These are phyloP conservation scores for Penicillium decumbens DNA, from an alignment of 2,329 filamentous ascomycete genomes.

Conservation along the genomic window DNA sequence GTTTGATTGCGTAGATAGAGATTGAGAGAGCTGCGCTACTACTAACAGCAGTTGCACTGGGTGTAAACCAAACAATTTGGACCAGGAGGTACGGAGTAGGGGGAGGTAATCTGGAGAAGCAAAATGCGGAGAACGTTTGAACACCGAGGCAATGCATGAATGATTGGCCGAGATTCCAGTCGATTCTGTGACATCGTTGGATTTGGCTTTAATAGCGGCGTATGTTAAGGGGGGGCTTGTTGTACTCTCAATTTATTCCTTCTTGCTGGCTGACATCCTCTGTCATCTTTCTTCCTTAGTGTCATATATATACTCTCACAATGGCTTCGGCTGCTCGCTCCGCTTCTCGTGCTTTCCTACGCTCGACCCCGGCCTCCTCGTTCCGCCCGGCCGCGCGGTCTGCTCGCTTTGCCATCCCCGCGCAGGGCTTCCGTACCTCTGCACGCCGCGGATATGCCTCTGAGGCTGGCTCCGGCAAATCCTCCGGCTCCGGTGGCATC, in stretches of 20 bases:
- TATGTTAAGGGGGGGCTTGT: neutral
- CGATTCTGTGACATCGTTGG: conserved; percentile 4
- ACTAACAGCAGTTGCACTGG: neutral
- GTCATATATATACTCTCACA: conserved; percentile 17
- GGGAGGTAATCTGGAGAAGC: neutral
- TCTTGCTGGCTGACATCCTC: neutral
- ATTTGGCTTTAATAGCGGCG: neutral
- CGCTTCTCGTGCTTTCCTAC: conserved; percentile 42
- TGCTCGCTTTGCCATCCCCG: conserved; percentile 53
- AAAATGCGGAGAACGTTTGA: conserved; percentile 12
- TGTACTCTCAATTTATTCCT: conserved; percentile 12
- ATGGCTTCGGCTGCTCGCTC: conserved; percentile 43
- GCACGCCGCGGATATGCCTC: conserved; percentile 77
- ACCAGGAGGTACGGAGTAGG: neutral
- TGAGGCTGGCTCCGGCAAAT: conserved; percentile 53
- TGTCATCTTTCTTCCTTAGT: conserved; percentile 5
- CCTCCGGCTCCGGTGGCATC: conserved; percentile 49
- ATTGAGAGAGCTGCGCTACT: neutral
- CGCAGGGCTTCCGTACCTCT: conserved; percentile 67
- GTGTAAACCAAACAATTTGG: no score
- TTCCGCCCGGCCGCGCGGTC: conserved; percentile 50
- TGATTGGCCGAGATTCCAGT: conserved; percentile 16
- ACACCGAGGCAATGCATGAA: conserved; percentile 14
- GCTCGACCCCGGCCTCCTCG: conserved; percentile 36
- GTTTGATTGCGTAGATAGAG: neutral